These are phyloP conservation scores for Stropharia rugosoannulata DNA, from an alignment of 768 basidiomycete genomes.

Conservation along the genomic window DNA sequence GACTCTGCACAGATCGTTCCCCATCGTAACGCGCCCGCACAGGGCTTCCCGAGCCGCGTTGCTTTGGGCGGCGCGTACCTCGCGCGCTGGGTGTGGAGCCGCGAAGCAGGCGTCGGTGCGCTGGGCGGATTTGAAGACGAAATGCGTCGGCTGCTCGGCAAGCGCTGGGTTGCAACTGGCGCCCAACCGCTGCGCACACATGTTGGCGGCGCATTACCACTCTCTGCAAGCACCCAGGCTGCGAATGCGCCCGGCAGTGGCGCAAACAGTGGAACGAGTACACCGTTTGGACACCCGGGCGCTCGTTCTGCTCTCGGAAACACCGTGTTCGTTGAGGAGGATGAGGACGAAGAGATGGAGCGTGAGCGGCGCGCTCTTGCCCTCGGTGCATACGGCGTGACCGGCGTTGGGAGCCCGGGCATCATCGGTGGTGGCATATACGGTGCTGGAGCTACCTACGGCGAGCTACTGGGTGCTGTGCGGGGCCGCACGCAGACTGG, in stretches of 20 bases:
- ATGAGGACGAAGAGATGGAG: slow-evolving; percentile 72
- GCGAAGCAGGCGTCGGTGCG: slow-evolving; percentile 50
- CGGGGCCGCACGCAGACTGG: slow-evolving; percentile 56
- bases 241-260: slow-evolving; percentile 34
- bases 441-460: not conserved
- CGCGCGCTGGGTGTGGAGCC: slow-evolving; percentile 86
- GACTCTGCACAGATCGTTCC: slow-evolving; percentile 72
- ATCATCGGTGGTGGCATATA: slow-evolving; percentile 27
- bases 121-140: slow-evolving; percentile 79
- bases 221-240: not conserved
- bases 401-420: slow-evolving; percentile 4
- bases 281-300: slow-evolving; percentile 57
- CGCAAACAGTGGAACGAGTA: slow-evolving; percentile 66
- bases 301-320: slow-evolving; percentile 48
- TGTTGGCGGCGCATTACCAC: slow-evolving; percentile 39
- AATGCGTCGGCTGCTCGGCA: slow-evolving; percentile 65
- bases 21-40: slow-evolving; percentile 73
- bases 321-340: slow-evolving; percentile 65
- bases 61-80: slow-evolving; percentile 76
- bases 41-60: slow-evolving; percentile 67
- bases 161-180: slow-evolving; percentile 72
- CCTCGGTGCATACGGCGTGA: slow-evolving; percentile 5
- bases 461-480: slow-evolving; percentile 15
- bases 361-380: slow-evolving; percentile 38
- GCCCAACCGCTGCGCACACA: slow-evolving; percentile 59